Percentiles rank a stretch among this genome's conserved stretches.
phyloP scores from a whole-genome alignment of 1,284 basidiomycete species.

The Moniliella sp. region DNA sequence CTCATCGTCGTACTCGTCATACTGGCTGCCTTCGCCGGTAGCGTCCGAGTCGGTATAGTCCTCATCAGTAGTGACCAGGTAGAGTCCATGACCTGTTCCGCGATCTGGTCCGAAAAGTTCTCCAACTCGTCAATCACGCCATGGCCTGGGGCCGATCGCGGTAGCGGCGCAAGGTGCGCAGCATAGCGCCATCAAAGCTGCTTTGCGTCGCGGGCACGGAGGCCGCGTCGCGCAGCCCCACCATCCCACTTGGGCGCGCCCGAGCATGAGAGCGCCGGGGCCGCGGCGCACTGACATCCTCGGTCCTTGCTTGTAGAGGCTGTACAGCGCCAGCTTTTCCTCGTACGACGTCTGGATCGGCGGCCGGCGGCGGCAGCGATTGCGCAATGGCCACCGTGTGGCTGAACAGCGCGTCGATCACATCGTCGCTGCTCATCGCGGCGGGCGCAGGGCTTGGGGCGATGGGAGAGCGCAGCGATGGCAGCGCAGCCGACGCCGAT shows the following conservation, averaged over 20 bases:
- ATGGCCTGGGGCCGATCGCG: conserved; percentile 57
- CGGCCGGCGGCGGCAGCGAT: conserved; percentile 62
- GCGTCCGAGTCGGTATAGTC: background rate
- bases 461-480: too few species aligned
- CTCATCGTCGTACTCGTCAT: too few species aligned
- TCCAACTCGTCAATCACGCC: conserved; percentile 61
- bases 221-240: conserved; percentile 71
- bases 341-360: conserved; percentile 95
- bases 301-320: conserved; percentile 43
- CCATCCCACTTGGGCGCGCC: conserved; percentile 90
- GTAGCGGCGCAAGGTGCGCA: conserved; percentile 65
- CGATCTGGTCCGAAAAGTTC: conserved; percentile 50
- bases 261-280: conserved; percentile 74
- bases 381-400: conserved; percentile 85
- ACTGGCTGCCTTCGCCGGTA: too few species aligned
- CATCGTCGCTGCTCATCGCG: too few species aligned
- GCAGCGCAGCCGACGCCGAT: too few species aligned
- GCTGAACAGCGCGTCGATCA: too few species aligned
- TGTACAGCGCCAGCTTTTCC: conserved; percentile 87
- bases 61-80: conserved; percentile 29
- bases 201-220: conserved; percentile 59
- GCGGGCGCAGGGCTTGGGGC: too few species aligned
- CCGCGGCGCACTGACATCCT: conserved; percentile 54
- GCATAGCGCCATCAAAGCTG: conserved; percentile 64
- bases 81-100: conserved; percentile 50